Base-by-base conservation (phyloP, 202 grass and related monocot genomes). In the Setaria italica region DNA sequence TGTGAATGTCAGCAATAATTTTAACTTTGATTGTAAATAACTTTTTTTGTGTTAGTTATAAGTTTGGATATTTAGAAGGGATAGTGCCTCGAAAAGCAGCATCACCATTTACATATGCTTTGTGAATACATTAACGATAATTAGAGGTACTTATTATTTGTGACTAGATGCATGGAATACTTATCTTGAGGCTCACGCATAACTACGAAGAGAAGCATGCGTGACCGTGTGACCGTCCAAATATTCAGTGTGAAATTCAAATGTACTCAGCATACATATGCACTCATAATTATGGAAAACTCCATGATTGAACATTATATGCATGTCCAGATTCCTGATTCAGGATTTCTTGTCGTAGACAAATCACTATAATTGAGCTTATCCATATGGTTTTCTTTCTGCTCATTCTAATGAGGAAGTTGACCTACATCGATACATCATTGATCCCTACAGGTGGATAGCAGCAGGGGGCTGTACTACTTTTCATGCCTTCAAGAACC, bases 281-380 rank as follows among this genome's bases (percentile, higher is more conserved):
- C 57, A 33, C 35, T 25, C 57, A 4, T 48, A 1, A 63, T 20
- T 19, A 17, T 53, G 71, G 53, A 34, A 15, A 80, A 49, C 68
- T 34, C 41, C 33, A 82, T 48, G 15, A 72, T 47, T 72, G 80
- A 34, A n/a, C 9, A n/a, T 59, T 71, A n/a, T 59, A 59, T 33
- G 13, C 43, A 43, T 45, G 29, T 35, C 49, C 46, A 51, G 25
- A 50, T 21, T 32, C 4, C 21, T 78, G 37, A 67, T 41, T 54
- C 11, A 32, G 29, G 49, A 34, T 9, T 79, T 65, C 46, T 67
- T 80, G 25, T 29, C 29, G 30, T 51, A 3, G 43, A 8, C 43
- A n/a, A 10, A 37, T 30, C 46, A 67, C 46, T 4, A 53, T 67
- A 15, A 53, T 25, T 80, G 32, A 41, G 9, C 62, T 2, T 80